Percentiles rank a stretch among this genome's conserved stretches.
These are phyloP conservation scores for Pestalotiopsis sp. DNA, from an alignment of 2,329 filamentous ascomycete species.

Conservation along the genomic window DNA sequence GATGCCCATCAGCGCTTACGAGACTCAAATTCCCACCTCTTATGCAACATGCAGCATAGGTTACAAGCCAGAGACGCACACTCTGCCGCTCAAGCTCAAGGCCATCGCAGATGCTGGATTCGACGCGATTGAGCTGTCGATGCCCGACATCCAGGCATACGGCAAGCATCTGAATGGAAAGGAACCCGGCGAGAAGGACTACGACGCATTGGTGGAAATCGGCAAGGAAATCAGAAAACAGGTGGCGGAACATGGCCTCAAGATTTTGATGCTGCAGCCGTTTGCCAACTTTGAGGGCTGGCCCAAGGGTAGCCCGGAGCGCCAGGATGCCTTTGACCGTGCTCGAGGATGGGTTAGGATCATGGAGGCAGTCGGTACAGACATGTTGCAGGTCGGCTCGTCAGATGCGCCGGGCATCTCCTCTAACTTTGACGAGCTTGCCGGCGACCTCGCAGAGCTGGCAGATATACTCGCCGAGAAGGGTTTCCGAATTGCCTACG, in stretches of 20 bases:
- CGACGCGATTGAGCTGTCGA: constrained; percentile 71
- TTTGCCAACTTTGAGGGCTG: constrained; percentile 81
- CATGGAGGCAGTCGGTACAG: constrained; percentile 70
- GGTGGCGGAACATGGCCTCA: constrained; percentile 55
- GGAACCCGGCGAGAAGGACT: constrained; percentile 60
- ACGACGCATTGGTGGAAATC: constrained; percentile 56
- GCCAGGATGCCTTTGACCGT: constrained; percentile 63
- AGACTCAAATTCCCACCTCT: constrained; percentile 26
- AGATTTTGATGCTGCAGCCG: constrained; percentile 73
- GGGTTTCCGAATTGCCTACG: constrained; percentile 68
- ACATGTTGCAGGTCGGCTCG: constrained; percentile 70
- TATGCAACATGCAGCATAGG: constrained; percentile 35
- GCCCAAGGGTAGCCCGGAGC: constrained; percentile 57
- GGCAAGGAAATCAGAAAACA: constrained; percentile 56
- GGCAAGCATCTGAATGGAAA: constrained; percentile 51
- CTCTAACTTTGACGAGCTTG: constrained; percentile 50
- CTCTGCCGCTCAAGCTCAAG: constrained; percentile 60
- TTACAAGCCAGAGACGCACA: constrained; percentile 38
- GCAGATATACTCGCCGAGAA: constrained; percentile 62
- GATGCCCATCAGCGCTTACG: constrained; percentile 29
- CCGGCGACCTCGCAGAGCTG: constrained; percentile 64
- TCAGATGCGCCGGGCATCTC: constrained; percentile 65
- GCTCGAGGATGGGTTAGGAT: constrained; percentile 70
- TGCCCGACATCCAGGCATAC: constrained; percentile 71
- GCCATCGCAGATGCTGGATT: constrained; percentile 69